Evolutionary conservation across 768 basidiomycete species (phyloP).

Genomic region (Collybiopsis luxurians): DNA sequence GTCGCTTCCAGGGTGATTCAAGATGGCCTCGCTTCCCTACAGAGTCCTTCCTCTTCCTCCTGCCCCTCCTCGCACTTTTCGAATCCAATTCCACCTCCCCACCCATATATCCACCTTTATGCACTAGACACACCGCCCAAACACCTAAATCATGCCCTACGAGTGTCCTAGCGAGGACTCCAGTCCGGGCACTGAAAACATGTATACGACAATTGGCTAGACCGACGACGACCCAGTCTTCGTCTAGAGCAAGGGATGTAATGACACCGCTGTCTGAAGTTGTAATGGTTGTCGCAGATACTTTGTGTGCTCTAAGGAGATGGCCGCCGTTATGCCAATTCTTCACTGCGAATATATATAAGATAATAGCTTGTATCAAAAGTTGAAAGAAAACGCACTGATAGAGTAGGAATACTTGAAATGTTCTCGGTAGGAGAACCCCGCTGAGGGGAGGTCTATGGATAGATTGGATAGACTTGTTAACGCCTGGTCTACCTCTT

Average conservation of each 20-base stretch:
- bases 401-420: slow-evolving; percentile 75
- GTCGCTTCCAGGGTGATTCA: not conserved
- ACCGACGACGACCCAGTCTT: slow-evolving; percentile 83
- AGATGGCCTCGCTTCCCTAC: too few species aligned
- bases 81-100: slow-evolving; percentile 2
- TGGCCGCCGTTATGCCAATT: slow-evolving; percentile 80
- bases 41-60: slow-evolving; percentile 7
- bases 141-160: slow-evolving; percentile 88
- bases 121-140: slow-evolving; percentile 85
- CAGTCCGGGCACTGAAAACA: slow-evolving; percentile 78
- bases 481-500: too few species aligned
- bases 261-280: slow-evolving; percentile 62
- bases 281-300: slow-evolving; percentile 32
- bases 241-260: slow-evolving; percentile 83
- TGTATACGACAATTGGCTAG: slow-evolving; percentile 85
- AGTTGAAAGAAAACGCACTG: slow-evolving; percentile 38
- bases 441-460: not conserved
- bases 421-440: slow-evolving; percentile 62
- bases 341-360: slow-evolving; percentile 45
- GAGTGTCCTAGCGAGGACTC: slow-evolving; percentile 73
- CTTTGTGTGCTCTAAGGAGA: slow-evolving; percentile 63
- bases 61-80: not conserved
- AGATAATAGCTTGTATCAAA: slow-evolving; percentile 3
- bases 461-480: not conserved
- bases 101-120: slow-evolving; percentile 51